Evolutionary conservation across 2,329 filamentous ascomycete genomes (phyloP), one percentile per base, ranked within the genome.

Genomic region (Chaetoscypha palmicola): DNA sequence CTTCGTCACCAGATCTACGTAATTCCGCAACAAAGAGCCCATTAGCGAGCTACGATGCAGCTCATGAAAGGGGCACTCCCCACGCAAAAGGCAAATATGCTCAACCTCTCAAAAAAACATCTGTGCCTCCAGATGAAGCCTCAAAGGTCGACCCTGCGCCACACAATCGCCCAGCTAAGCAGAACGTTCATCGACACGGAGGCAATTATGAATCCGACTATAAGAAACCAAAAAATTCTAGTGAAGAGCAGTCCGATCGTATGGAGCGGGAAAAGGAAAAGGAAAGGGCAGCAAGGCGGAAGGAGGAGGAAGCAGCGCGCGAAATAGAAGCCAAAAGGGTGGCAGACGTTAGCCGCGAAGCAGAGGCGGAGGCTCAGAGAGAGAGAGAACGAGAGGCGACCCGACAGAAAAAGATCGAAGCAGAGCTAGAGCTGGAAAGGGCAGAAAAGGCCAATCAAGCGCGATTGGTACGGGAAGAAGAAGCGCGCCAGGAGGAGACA

Each of bases 241-340:
- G 12, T 19, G 50, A 51, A 24, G 40, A 41, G 24, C n/a, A 37
- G 5, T 22, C 30, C 3, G 49, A 54, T 17, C 47, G 51, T 22
- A 12, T 20, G 11, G 31, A 34, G 20, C 38, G 45, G 16, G 41
- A 45, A 11, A 17, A 21, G 12, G 31, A 45, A 57, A 22, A 72
- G 70, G 39, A 67, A 64, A 58, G 64, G 24, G 30, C 28, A 24
- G 16, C 30, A 19, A 67, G 53, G 38, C n/a, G 34, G 1, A 52
- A 62, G 45, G 66, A 64, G 37, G 63, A 59, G 45, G 66, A 62
- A 48, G 64, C 62, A 30, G 26, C 38, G 39, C 58, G 57, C 47
- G 42, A 62, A 53, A 54, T 58, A 38, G 51, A 66, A 51, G 58
- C 63, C 39, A 56, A 59, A 22, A 56, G 55, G 56, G 47, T 58